A percentile compares a stretch with the other conserved stretches of the same genome.
These are phyloP conservation scores for Jamesozyma gamospora DNA, from an alignment of 805 yeast species.

Conservation along the genomic window DNA sequence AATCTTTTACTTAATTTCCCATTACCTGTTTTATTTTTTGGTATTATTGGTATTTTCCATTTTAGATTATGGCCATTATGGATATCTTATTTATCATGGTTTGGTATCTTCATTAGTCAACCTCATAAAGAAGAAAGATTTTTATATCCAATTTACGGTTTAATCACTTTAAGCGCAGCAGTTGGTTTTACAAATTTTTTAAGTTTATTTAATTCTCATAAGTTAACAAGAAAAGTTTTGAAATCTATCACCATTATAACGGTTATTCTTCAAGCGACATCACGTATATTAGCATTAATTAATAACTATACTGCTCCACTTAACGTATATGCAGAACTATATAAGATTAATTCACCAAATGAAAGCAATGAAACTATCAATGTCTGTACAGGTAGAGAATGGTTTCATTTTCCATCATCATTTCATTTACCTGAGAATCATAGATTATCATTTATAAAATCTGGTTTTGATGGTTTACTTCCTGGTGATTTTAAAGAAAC, in stretches of 20 bases:
- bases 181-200: slow-evolving; percentile 29
- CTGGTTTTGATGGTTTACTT: slow-evolving; percentile 77
- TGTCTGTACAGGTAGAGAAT: slow-evolving; percentile 88
- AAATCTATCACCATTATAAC: slow-evolving; percentile 13
- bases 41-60: slow-evolving; percentile 24
- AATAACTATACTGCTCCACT: slow-evolving; percentile 69
- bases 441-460: slow-evolving; percentile 56
- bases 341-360: background rate
- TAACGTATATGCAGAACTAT: slow-evolving; percentile 37
- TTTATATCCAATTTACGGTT: slow-evolving; percentile 73
- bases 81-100: slow-evolving; percentile 57
- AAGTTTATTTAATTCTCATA: slow-evolving; percentile 7
- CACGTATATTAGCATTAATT: slow-evolving; percentile 52
- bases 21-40: slow-evolving; percentile 29
- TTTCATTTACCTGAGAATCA: slow-evolving; percentile 61
- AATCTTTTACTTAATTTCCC: slow-evolving; percentile 70
- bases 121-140: slow-evolving; percentile 94
- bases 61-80: slow-evolving; percentile 25
- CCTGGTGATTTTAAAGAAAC: slow-evolving; percentile 76
- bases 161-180: slow-evolving; percentile 55
- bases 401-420: slow-evolving; percentile 89
- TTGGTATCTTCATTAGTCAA: slow-evolving; percentile 52
- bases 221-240: slow-evolving; percentile 4
- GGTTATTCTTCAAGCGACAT: slow-evolving; percentile 28
- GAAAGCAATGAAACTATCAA: slow-evolving; percentile 24